Conservation (phyloP, 2,329 filamentous ascomycete species). For the Talaromyces pinophilus region DNA sequence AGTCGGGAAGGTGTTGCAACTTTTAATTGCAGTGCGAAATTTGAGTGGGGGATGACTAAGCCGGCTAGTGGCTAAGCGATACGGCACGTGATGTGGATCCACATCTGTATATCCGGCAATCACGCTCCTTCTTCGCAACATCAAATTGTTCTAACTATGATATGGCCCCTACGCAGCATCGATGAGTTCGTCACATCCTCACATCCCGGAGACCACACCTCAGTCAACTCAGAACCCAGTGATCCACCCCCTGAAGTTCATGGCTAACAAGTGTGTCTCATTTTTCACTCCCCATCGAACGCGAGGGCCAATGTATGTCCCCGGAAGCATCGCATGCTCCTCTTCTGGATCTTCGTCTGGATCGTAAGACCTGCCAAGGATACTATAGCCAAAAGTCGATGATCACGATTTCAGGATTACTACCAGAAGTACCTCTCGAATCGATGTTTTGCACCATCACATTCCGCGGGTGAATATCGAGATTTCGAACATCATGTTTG, state of each 20-base stretch:
- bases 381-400: conserved; percentile 21
- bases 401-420: conserved; percentile 2
- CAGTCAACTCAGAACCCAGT: no score
- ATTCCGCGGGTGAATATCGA: conserved; percentile 25
- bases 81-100: conserved; percentile 19
- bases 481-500: conserved; percentile 20
- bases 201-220: no score
- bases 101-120: background rate
- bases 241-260: no score
- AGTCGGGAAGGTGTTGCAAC: conserved; percentile 29
- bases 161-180: no score
- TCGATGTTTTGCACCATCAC: conserved; percentile 11
- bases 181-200: no score
- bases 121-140: background rate
- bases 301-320: no score
- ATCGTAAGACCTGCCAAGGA: background rate
- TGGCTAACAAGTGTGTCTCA: no score
- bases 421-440: background rate
- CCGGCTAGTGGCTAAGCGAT: conserved; percentile 37
- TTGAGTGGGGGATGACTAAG: conserved; percentile 42
- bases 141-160: no score
- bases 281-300: no score
- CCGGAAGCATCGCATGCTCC: conserved; percentile 3
- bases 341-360: conserved; percentile 3
- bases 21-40: conserved; percentile 40